Percentiles rank a stretch among this genome's conserved stretches.
phyloP scores from a whole-genome alignment of 2,329 filamentous ascomycete species.

The Pleoardoris graminearum region DNA sequence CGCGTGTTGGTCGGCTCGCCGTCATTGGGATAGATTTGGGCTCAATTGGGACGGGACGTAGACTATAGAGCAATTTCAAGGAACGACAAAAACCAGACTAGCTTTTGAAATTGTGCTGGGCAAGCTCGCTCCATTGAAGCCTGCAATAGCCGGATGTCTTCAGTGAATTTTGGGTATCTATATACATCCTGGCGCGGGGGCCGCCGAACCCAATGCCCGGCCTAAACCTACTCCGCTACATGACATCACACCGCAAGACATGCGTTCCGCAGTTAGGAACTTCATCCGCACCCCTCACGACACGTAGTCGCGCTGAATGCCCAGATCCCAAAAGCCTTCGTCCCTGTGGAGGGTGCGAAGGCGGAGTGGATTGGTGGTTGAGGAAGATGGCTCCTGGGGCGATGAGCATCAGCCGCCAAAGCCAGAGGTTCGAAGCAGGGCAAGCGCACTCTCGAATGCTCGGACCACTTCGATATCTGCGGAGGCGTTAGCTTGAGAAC shows the following conservation, averaged over 20 bases:
- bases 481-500: slow-evolving; percentile 2
- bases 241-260: slow-evolving; percentile 21
- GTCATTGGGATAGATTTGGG: slow-evolving; percentile 9
- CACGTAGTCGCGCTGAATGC: not conserved
- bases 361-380: slow-evolving; percentile 10
- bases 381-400: slow-evolving; percentile 30
- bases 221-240: slow-evolving; percentile 13
- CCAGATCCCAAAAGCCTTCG: not conserved
- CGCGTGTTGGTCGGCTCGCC: slow-evolving; percentile 9
- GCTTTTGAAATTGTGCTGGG: no score
- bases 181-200: no score
- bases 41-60: no score
- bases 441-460: slow-evolving; percentile 55
- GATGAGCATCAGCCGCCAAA: slow-evolving; percentile 33
- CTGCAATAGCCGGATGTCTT: no score
- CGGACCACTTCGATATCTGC: slow-evolving; percentile 52
- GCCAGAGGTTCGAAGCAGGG: slow-evolving; percentile 43
- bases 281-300: not conserved
- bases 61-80: not conserved
- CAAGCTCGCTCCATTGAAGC: no score
- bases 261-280: slow-evolving; percentile 13
- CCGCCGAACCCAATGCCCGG: no score
- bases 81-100: no score
- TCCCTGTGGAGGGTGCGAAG: not conserved
- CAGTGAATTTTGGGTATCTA: slow-evolving; percentile 5